Conservation (phyloP, 306 rosid genomes). For the Vicia faba region DNA sequence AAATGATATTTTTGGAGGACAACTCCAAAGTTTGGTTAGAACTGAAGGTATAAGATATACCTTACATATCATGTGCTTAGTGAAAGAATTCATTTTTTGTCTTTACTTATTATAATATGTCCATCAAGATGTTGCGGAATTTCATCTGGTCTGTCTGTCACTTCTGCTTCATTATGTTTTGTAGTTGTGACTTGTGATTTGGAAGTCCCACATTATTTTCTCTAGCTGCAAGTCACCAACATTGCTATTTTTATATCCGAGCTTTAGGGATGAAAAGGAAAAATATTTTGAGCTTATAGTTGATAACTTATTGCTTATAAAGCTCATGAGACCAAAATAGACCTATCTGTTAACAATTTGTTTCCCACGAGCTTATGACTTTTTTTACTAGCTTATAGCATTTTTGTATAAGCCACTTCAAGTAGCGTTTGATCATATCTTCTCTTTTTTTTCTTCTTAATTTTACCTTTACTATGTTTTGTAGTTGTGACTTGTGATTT, state of each 20-base stretch:
- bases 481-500: slow-evolving; percentile 8
- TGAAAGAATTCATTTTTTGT: neutral
- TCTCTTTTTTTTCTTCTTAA: too few relatives aligned
- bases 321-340: too few relatives aligned
- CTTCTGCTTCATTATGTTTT: slow-evolving; percentile 12
- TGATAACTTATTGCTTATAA: too few relatives aligned
- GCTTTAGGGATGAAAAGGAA: neutral
- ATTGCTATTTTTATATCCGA: neutral
- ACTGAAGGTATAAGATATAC: slow-evolving; percentile 59
- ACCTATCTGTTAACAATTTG: too few relatives aligned
- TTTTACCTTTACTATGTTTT: slow-evolving; percentile 15
- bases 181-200: slow-evolving; percentile 8
- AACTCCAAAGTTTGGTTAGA: slow-evolving; percentile 77
- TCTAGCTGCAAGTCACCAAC: neutral
- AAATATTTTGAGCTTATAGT: neutral
- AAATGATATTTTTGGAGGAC: slow-evolving; percentile 86
- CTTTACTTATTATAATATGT: neutral
- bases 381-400: too few relatives aligned
- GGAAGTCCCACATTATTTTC: neutral
- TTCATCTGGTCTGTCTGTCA: neutral
- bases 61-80: slow-evolving; percentile 1
- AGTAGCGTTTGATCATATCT: too few relatives aligned
- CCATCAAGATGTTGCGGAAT: slow-evolving; percentile 4
- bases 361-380: too few relatives aligned
- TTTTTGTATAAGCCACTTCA: too few relatives aligned